A percentile compares a stretch with the other conserved stretches of the same genome.
Conservation (phyloP, 371 early-diverging fungal genomes). For the Syncephalastrum sp. region DNA sequence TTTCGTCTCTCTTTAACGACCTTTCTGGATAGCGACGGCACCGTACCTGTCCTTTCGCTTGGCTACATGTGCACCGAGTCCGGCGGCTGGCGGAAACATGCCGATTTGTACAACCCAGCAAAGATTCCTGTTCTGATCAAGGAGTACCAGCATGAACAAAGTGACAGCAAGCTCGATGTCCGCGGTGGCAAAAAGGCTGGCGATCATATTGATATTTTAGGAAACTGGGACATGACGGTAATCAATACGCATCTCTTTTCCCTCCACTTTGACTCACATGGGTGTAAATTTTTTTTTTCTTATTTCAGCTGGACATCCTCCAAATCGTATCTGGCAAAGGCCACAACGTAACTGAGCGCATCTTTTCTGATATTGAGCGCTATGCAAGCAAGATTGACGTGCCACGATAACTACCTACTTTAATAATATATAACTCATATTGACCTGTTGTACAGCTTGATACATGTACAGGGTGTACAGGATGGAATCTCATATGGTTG, state of each 20-base stretch:
- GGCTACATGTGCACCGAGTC: slow-evolving; percentile 88
- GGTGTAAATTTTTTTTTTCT: not conserved
- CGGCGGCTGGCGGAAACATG: slow-evolving; percentile 82
- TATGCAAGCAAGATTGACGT: slow-evolving; percentile 33
- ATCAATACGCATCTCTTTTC: slow-evolving; percentile 8
- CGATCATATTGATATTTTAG: slow-evolving; percentile 90
- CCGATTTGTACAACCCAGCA: slow-evolving; percentile 81
- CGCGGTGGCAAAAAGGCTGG: slow-evolving; percentile 84
- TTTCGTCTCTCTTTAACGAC: not conserved
- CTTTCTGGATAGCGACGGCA: slow-evolving; percentile 74
- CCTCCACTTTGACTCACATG: not conserved
- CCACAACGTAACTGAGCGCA: slow-evolving; percentile 37
- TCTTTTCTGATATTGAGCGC: slow-evolving; percentile 39
- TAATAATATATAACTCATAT: not conserved
- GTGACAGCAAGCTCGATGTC: slow-evolving; percentile 59
- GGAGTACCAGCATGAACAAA: slow-evolving; percentile 73
- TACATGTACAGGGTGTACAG: not conserved
- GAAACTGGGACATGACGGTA: slow-evolving; percentile 52
- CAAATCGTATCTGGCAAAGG: slow-evolving; percentile 39
- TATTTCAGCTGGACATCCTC: slow-evolving; percentile 34
- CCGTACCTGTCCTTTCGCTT: slow-evolving; percentile 85
- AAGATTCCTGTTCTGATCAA: slow-evolving; percentile 71
- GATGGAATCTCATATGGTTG: too few relatives aligned
- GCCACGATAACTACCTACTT: slow-evolving; percentile 2
- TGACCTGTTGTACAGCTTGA: slow-evolving; percentile 16